Conservation (phyloP, 2,329 filamentous ascomycete genomes). For the Pseudogymnoascus sp. region DNA sequence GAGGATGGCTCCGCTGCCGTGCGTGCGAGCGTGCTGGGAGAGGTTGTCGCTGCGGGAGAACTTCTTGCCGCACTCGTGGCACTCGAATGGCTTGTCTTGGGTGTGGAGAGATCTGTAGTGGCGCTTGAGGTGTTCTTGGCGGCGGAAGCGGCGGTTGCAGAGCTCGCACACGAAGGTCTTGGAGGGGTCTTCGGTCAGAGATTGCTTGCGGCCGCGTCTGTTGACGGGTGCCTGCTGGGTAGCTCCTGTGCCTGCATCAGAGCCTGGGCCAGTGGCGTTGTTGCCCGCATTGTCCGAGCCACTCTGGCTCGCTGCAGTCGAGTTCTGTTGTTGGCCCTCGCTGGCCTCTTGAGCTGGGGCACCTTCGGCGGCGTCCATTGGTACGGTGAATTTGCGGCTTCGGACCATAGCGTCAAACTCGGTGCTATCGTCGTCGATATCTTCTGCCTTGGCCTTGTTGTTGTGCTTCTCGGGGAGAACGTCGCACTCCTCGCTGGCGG, state of each 20-base stretch:
- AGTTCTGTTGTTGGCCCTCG: slow-evolving; percentile 18
- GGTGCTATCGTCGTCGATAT: slow-evolving; percentile 26
- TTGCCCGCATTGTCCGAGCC: slow-evolving; percentile 33
- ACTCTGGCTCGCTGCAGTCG: slow-evolving; percentile 34
- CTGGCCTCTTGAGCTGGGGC: slow-evolving; percentile 22
- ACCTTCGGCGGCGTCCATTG: slow-evolving; percentile 26
- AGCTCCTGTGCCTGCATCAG: slow-evolving; percentile 23
- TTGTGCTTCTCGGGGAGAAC: slow-evolving; percentile 48
- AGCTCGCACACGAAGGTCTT: slow-evolving; percentile 97
- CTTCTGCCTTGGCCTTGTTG: slow-evolving; percentile 40
- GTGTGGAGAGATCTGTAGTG: slow-evolving; percentile 98
- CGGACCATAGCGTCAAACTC: slow-evolving; percentile 28
- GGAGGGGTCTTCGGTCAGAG: slow-evolving; percentile 89
- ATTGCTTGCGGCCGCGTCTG: slow-evolving; percentile 96
- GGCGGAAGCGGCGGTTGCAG: slow-evolving; percentile 93
- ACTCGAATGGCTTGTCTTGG: slow-evolving; percentile 97
- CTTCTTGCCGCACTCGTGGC: slow-evolving; percentile 96
- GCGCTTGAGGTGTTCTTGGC: slow-evolving; percentile 96
- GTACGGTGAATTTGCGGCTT: slow-evolving; percentile 27
- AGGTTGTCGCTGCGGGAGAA: slow-evolving; percentile 98
- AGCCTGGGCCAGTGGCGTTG: slow-evolving; percentile 36
- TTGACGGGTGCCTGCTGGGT: slow-evolving; percentile 55
- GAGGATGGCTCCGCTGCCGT: slow-evolving; percentile 80
- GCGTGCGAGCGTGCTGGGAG: slow-evolving; percentile 88
- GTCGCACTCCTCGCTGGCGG: slow-evolving; percentile 38